phyloP scores from a whole-genome alignment of 352 stramenopile species.

The Pythium chondricola region DNA sequence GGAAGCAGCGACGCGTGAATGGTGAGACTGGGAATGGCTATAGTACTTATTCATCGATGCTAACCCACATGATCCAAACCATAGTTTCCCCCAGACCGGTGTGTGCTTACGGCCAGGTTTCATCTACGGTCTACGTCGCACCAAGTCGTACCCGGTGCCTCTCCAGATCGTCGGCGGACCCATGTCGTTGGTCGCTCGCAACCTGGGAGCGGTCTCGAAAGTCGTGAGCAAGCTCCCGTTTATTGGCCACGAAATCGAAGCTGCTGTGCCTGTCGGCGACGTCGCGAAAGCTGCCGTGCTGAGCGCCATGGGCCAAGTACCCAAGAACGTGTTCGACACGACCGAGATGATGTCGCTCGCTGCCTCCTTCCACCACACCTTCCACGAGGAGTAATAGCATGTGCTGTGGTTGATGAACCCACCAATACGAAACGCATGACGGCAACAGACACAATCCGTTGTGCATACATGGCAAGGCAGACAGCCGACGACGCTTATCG shows the following conservation, averaged over 20 bases:
- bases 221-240: conserved; percentile 55
- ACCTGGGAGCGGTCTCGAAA: conserved; percentile 51
- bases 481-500: too few species aligned
- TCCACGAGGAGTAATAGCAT: conserved; percentile 19
- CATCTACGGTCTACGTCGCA: conserved; percentile 81
- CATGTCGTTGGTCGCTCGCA: conserved; percentile 51
- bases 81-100: conserved; percentile 64
- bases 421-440: too few species aligned
- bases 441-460: too few species aligned
- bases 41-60: neutral
- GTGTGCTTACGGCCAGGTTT: conserved; percentile 85
- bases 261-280: conserved; percentile 52
- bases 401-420: too few species aligned
- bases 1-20: conserved; percentile 60
- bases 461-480: too few species aligned
- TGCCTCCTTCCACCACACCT: conserved; percentile 75
- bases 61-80: neutral
- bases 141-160: conserved; percentile 60
- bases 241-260: conserved; percentile 59
- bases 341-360: conserved; percentile 66
- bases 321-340: conserved; percentile 51
- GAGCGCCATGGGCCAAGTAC: conserved; percentile 65
- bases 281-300: conserved; percentile 82
- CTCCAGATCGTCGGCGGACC: conserved; percentile 72
- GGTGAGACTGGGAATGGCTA: conserved; percentile 22